Conservation (phyloP, 1,284 basidiomycete species). For the Fistulina hepatica region DNA sequence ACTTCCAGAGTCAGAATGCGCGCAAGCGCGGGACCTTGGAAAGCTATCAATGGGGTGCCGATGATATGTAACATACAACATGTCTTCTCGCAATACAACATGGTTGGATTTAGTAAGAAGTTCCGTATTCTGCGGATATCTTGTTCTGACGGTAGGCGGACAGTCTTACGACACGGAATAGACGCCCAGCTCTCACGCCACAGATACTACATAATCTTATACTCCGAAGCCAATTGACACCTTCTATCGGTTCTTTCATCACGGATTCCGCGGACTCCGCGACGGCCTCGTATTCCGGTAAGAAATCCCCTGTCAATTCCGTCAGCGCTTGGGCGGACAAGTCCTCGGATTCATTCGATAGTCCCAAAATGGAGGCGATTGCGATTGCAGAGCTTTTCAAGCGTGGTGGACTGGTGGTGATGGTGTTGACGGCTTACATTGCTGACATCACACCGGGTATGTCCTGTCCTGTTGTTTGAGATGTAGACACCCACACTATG, state of each 20-base stretch:
- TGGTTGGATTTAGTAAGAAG: too few species aligned
- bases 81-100: too few species aligned
- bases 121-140: background rate
- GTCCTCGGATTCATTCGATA: constrained; percentile 29
- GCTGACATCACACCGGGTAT: constrained; percentile 32
- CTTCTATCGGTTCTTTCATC: constrained; percentile 34
- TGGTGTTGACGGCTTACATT: constrained; percentile 32
- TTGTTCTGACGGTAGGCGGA: background rate
- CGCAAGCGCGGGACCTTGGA: constrained; percentile 57
- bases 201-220: background rate
- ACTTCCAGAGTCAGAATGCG: constrained; percentile 75
- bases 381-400: constrained; percentile 32
- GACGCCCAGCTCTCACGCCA: background rate
- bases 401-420: constrained; percentile 29
- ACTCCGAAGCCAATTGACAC: constrained; percentile 31
- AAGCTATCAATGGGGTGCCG: constrained; percentile 76
- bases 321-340: constrained; percentile 32
- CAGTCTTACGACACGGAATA: background rate
- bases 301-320: constrained; percentile 30
- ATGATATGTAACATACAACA: constrained; percentile 66
- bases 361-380: constrained; percentile 34
- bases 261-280: constrained; percentile 36
- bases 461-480: too few species aligned
- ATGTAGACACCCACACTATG: constrained; percentile 30
- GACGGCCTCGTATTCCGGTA: constrained; percentile 31